Conservation (phyloP, 305 asterid species). For the Rubia tinctorum region DNA sequence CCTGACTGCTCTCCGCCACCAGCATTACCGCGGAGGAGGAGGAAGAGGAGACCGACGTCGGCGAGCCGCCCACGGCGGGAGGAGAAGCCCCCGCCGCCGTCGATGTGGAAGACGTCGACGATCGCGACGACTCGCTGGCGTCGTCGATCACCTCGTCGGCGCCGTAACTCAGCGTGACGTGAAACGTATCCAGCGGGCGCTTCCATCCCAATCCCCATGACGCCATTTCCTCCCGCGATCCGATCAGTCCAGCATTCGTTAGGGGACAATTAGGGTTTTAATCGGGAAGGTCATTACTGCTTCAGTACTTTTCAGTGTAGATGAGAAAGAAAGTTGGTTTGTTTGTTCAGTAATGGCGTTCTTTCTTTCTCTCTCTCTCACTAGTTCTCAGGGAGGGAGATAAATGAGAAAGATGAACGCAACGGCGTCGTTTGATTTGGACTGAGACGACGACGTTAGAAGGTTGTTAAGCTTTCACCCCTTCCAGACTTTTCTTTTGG, state of each 20-base stretch:
- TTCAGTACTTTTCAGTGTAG: not conserved
- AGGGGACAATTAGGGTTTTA: not conserved
- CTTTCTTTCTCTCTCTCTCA: not conserved
- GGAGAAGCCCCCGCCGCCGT: conserved; percentile 12
- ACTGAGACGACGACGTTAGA: not conserved
- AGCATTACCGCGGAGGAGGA: conserved; percentile 31
- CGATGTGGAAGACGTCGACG: conserved; percentile 46
- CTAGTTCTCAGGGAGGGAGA: not conserved
- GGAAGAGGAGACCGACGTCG: conserved; percentile 8
- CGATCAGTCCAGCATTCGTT: not conserved
- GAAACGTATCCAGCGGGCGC: conserved; percentile 88
- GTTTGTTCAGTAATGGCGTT: not conserved
- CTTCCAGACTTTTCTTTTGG: not conserved
- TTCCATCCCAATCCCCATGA: conserved; percentile 99
- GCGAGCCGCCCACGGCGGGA: conserved; percentile 11
- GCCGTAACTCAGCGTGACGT: conserved; percentile 79
- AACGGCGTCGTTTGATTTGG: conserved; percentile 1
- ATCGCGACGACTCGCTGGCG: conserved; percentile 51
- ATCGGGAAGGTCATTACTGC: not conserved
- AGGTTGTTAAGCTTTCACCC: not conserved
- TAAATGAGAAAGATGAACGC: conserved; percentile 9
- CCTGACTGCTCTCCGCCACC: conserved; percentile 31
- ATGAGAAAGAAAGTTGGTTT: not conserved
- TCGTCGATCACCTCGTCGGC: conserved; percentile 72
- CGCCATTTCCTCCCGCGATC: conserved; percentile 35